Percentiles rank a stretch among this genome's conserved stretches.
Conservation (phyloP, 2,329 filamentous ascomycete genomes). For the Pseudogymnoascus sp. region DNA sequence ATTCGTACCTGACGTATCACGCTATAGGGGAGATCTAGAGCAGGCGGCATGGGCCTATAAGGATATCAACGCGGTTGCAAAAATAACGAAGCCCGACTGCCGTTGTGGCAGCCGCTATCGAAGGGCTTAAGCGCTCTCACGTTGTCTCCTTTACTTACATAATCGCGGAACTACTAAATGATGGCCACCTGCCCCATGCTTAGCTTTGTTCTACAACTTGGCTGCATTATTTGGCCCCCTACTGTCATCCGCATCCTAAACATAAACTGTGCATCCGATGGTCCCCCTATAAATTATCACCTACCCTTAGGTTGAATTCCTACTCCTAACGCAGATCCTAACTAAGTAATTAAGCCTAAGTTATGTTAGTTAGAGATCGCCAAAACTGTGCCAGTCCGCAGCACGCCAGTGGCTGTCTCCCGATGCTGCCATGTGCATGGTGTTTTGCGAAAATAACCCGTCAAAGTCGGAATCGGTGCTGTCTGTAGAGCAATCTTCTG, state of each 20-base stretch:
- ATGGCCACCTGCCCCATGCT: too few relatives aligned
- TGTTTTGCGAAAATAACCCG: not conserved
- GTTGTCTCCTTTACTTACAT: not conserved
- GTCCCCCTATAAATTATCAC: too few relatives aligned
- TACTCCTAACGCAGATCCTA: too few relatives aligned
- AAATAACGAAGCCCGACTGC: not conserved
- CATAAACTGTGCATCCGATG: too few relatives aligned
- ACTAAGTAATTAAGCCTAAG: too few relatives aligned
- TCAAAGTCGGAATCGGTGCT: not conserved
- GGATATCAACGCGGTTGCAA: not conserved
- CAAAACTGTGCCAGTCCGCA: not conserved
- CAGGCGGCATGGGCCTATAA: not conserved
- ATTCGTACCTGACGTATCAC: not conserved
- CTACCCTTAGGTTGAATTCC: too few relatives aligned
- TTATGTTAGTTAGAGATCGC: too few relatives aligned
- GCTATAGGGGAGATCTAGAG: not conserved
- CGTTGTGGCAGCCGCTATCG: not conserved
- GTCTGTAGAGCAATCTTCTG: not conserved
- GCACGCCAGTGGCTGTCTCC: not conserved
- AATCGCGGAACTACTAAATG: too few relatives aligned
- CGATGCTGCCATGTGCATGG: not conserved
- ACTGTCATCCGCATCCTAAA: too few relatives aligned
- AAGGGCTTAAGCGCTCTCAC: not conserved
- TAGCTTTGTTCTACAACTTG: too few relatives aligned
- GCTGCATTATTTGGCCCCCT: too few relatives aligned